These are phyloP conservation scores for Candida ponderosae DNA, from an alignment of 805 yeast species.

Conservation along the genomic window DNA sequence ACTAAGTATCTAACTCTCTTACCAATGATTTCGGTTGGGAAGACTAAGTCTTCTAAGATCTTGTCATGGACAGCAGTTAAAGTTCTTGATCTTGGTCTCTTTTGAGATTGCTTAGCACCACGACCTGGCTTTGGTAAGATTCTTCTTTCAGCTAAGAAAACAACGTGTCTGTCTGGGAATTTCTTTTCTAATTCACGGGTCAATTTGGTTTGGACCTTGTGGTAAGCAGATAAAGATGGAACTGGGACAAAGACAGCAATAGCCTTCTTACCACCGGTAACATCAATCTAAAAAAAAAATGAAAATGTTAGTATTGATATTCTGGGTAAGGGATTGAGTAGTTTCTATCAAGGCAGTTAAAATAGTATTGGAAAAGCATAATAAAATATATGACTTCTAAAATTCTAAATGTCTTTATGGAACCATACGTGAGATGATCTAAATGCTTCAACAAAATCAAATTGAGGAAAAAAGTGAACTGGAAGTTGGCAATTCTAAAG, in stretches of 20 bases:
- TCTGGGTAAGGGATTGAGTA: no score
- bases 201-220: conserved; percentile 94
- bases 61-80: conserved; percentile 98
- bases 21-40: conserved; percentile 99
- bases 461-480: neutral
- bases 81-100: conserved; percentile 99
- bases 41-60: conserved; percentile 96
- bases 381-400: neutral
- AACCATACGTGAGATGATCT: neutral
- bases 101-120: conserved; percentile 86
- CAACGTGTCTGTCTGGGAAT: conserved; percentile 99
- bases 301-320: conserved; percentile 10
- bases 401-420: neutral
- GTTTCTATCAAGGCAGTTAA: no score
- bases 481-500: no score
- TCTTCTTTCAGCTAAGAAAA: conserved; percentile 99
- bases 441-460: neutral
- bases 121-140: conserved; percentile 99
- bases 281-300: conserved; percentile 56
- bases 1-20: conserved; percentile 98
- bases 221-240: conserved; percentile 87
- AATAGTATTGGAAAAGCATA: neutral
- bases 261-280: conserved; percentile 97
- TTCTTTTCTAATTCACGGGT: conserved; percentile 99
- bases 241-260: conserved; percentile 97